phyloP scores from a whole-genome alignment of 2,329 filamentous ascomycete species.

The Fusarium pilosicola region DNA sequence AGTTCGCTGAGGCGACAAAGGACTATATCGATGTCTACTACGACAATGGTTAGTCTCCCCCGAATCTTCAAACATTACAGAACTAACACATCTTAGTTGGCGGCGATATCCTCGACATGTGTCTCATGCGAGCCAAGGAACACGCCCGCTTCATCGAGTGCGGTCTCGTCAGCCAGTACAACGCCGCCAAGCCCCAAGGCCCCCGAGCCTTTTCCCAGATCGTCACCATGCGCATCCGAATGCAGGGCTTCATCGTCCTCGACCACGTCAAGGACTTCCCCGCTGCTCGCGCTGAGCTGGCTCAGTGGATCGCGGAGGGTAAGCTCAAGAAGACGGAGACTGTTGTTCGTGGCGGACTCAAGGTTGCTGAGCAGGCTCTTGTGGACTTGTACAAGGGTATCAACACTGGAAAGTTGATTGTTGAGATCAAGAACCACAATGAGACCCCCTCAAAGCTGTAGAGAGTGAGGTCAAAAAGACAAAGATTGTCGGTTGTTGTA shows the following conservation, averaged over 20 bases:
- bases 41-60: slow-evolving; percentile 63
- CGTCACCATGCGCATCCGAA: slow-evolving; percentile 65
- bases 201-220: slow-evolving; percentile 66
- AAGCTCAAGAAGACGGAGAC: slow-evolving; percentile 79
- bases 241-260: slow-evolving; percentile 80
- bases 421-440: slow-evolving; percentile 46
- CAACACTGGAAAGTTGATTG: slow-evolving; percentile 71
- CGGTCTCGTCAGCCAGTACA: slow-evolving; percentile 77
- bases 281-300: slow-evolving; percentile 69
- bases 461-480: neutral
- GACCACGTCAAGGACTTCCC: slow-evolving; percentile 71
- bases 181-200: slow-evolving; percentile 63
- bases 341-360: slow-evolving; percentile 74
- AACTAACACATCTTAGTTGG: slow-evolving; percentile 58
- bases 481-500: slow-evolving; percentile 52
- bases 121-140: slow-evolving; percentile 69
- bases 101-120: slow-evolving; percentile 75
- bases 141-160: slow-evolving; percentile 78
- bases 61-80: accelerated
- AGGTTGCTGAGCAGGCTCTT: slow-evolving; percentile 71
- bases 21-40: slow-evolving; percentile 75
- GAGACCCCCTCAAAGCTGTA: slow-evolving; percentile 47
- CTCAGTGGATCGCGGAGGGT: slow-evolving; percentile 74
- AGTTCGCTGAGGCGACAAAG: slow-evolving; percentile 68
- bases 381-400: slow-evolving; percentile 73